Evolutionary conservation across 306 rosid species (phyloP).

Genomic region (Inga oerstediana): DNA sequence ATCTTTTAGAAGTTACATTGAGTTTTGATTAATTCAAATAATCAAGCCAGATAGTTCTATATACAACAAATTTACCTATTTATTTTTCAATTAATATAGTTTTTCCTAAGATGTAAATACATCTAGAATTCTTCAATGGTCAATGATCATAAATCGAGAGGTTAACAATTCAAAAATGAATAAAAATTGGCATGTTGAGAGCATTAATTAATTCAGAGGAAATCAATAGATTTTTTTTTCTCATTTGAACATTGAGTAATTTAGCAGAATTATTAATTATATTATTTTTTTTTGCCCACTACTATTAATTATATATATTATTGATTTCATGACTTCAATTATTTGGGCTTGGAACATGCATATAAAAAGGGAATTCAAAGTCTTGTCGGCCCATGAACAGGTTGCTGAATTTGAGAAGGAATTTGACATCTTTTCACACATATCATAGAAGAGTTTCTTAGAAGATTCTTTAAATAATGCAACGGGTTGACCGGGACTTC

Average conservation of each 20-base stretch:
- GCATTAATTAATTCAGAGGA: neutral
- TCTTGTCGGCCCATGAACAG: conserved; percentile 10
- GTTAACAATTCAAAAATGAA: neutral
- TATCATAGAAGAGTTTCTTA: neutral
- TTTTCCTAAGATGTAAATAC: neutral
- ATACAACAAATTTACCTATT: neutral
- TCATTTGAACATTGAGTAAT: neutral
- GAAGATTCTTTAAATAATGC: neutral
- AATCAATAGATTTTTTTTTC: neutral
- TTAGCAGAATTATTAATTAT: neutral
- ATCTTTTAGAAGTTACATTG: neutral
- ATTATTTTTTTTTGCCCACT: neutral
- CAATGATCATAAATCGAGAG: neutral
- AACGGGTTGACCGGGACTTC: neutral
- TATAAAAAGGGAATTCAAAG: neutral
- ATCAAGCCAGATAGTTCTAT: no score
- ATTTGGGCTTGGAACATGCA: neutral
- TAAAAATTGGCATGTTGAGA: neutral
- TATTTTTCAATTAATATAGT: neutral
- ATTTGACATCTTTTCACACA: neutral
- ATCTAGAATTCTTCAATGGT: neutral
- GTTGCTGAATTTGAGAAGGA: neutral
- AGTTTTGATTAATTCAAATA: neutral
- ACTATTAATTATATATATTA: neutral
- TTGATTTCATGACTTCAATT: neutral